Base-by-base conservation (phyloP, 2,329 filamentous ascomycete species). In the Fusarium luffae region DNA sequence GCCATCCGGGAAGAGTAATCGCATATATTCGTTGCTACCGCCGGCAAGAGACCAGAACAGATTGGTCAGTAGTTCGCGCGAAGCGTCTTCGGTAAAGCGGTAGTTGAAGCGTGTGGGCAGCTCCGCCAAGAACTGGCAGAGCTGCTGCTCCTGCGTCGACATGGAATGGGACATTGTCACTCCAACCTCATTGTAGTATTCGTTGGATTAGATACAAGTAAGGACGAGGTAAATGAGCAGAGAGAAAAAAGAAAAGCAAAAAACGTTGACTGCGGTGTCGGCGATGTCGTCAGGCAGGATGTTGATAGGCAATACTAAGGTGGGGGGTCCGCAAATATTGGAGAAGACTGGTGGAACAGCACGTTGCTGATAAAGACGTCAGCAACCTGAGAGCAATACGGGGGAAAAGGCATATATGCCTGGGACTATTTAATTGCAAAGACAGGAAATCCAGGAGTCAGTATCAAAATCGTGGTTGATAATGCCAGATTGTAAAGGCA, bases 1-100 rank as follows among this genome's bases (percentile, higher is more conserved):
- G 14, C 93, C 93, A 42, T 91, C 84, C 2, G 94, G 94, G 76
- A 99, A 99, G 75, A 99, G 88, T 19, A 93, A 86, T 51, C 85
- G 85, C 77, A 98, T 85, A 75, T 94, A 90, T 68, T 94, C 90
- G 61, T 88, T 83, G 65, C 89, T 89, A 68, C 92, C 89, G 65
- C 89, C 91, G 32, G 93, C 92, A 74, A 99, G 88, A 55, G 92
- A 97, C 83, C 89, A 92, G 82, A 98, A 99, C 57, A 99, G 90
- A 60, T 89, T 89, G 76, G 89, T 85, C 59, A 97, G 83, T 32
- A 99, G 89, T 68, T 92, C 88, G 64, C 87, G 86, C 68, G 88
- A 86, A 55, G 94, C 93, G 48, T 88, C 83, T 55, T 90, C 85
- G 43, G 86, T 90, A 81, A 94, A 99, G 67, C 92, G 90, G 81